Percentiles rank a stretch among this genome's conserved stretches.
phyloP scores from a whole-genome alignment of 768 basidiomycete species.

The Antrodiella citrinella region DNA sequence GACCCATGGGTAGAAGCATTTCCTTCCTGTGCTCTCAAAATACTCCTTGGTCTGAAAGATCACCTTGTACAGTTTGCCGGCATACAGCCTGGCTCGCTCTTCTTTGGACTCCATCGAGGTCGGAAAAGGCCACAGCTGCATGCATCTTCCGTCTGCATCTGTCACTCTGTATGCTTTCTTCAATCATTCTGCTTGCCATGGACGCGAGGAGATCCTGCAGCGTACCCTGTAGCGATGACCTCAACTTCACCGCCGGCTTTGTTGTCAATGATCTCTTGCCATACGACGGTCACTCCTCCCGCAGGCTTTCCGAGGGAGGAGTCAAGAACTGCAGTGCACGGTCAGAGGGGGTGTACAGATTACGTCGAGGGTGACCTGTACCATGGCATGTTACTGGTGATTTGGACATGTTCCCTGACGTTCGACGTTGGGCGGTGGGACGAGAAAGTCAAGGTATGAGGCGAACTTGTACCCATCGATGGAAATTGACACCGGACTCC shows the following conservation, averaged over 20 bases:
- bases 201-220: neutral
- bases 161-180: conserved; percentile 44
- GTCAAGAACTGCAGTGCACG: conserved; percentile 60
- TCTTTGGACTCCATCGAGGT: conserved; percentile 36
- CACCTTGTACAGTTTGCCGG: conserved; percentile 71
- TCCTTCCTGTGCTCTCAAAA: conserved; percentile 53
- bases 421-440: too few species aligned
- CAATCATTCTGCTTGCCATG: too few species aligned
- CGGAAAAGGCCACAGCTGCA: conserved; percentile 56
- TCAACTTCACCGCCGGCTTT: conserved; percentile 5
- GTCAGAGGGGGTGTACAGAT: neutral
- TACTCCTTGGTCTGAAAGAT: conserved; percentile 79
- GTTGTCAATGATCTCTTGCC: conserved; percentile 21
- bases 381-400: conserved; percentile 93
- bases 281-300: conserved; percentile 50
- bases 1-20: conserved; percentile 86
- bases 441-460: too few species aligned
- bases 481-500: too few species aligned
- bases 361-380: conserved; percentile 22
- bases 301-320: conserved; percentile 80
- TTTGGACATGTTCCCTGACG: conserved; percentile 39
- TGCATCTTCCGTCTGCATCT: conserved; percentile 76
- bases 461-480: too few species aligned
- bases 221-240: conserved; percentile 51
- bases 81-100: conserved; percentile 36